These are phyloP conservation scores for Trichoderma sp. DNA, from an alignment of 2,329 filamentous ascomycete species.

Conservation along the genomic window DNA sequence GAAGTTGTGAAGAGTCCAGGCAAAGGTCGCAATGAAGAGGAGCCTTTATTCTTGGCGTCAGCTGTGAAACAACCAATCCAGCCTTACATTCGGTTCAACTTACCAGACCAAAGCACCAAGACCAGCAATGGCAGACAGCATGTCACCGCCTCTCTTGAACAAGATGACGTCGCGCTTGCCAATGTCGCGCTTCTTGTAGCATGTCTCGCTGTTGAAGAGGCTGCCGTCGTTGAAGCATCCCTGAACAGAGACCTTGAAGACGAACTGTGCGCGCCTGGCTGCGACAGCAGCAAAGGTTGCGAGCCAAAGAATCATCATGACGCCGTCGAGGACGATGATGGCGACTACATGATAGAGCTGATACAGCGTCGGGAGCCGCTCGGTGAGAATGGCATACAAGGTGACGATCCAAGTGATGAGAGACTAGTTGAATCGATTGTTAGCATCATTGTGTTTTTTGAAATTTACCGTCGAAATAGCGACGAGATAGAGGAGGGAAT, in stretches of 20 bases:
- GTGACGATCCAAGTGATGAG: constrained; percentile 49
- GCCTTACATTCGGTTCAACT: too few species aligned
- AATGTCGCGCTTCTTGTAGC: constrained; percentile 36
- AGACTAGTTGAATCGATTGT: constrained; percentile 34
- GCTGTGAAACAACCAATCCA: too few species aligned
- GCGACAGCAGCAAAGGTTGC: constrained; percentile 46
- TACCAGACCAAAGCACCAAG: constrained; percentile 48
- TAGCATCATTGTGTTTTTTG: not conserved
- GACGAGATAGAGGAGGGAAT: not conserved
- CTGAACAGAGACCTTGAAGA: constrained; percentile 35
- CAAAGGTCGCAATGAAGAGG: constrained; percentile 43
- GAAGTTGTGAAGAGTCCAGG: constrained; percentile 41
- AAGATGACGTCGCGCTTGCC: constrained; percentile 35
- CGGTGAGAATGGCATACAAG: constrained; percentile 46
- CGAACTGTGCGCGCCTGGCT: constrained; percentile 42
- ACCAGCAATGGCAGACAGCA: constrained; percentile 46
- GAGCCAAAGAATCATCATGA: constrained; percentile 52
- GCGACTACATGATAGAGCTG: constrained; percentile 48
- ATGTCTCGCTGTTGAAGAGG: constrained; percentile 42
- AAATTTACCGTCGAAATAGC: constrained; percentile 13
- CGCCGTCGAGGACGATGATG: constrained; percentile 45
- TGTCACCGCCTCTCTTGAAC: constrained; percentile 38
- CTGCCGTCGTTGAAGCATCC: constrained; percentile 44
- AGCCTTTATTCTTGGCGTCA: constrained; percentile 37
- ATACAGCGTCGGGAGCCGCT: constrained; percentile 41